Percentiles rank a stretch among this genome's conserved stretches.
Evolutionary conservation across 1,284 basidiomycete genomes (phyloP).

Genomic region (Apiotrichum veenhuisii): DNA sequence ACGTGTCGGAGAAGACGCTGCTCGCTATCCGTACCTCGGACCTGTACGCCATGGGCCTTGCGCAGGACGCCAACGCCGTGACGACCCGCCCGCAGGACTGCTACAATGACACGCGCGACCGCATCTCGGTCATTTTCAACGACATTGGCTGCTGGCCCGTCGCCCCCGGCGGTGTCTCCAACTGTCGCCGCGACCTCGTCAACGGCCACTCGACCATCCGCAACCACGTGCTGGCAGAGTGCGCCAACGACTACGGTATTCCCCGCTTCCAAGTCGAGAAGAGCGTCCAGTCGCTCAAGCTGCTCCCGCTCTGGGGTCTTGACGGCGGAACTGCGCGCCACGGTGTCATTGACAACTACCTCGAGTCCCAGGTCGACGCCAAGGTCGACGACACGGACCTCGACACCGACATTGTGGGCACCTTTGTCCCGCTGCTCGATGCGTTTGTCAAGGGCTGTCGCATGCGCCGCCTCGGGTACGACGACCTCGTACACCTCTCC

Average conservation of each 20-base stretch:
- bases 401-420: constrained; percentile 11
- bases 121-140: constrained; percentile 13
- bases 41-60: constrained; percentile 16
- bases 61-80: constrained; percentile 7
- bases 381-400: constrained; percentile 13
- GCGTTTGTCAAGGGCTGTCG: constrained; percentile 15
- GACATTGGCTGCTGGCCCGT: constrained; percentile 15
- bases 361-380: constrained; percentile 15
- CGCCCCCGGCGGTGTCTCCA: constrained; percentile 14
- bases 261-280: constrained; percentile 16
- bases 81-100: constrained; percentile 14
- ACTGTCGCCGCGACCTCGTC: constrained; percentile 16
- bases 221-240: constrained; percentile 16
- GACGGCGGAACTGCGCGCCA: constrained; percentile 11
- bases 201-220: constrained; percentile 14
- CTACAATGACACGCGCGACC: constrained; percentile 12
- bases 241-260: constrained; percentile 16
- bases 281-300: constrained; percentile 11
- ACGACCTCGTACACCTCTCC: constrained; percentile 3
- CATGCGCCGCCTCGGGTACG: constrained; percentile 3
- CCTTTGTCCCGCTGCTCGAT: constrained; percentile 10
- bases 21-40: constrained; percentile 12
- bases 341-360: constrained; percentile 12
- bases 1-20: constrained; percentile 10
- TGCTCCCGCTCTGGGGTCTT: constrained; percentile 16